Percentiles rank a stretch among this genome's conserved stretches.
Evolutionary conservation across 2,329 filamentous ascomycete species (phyloP).

Genomic region (Fusarium heterosporum): DNA sequence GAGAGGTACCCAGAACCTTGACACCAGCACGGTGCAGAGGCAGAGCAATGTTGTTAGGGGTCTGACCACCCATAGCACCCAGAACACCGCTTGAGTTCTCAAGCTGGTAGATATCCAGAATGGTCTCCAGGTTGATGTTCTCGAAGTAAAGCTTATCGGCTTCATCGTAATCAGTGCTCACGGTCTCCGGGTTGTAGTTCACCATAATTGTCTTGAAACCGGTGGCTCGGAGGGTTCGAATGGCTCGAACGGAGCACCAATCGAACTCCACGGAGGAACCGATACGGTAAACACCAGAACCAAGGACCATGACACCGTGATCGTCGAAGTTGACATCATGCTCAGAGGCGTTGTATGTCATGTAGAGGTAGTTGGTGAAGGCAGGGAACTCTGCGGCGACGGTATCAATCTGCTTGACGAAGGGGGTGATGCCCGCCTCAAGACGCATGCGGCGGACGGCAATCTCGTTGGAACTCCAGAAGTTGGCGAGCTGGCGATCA

Average conservation of each 20-base stretch:
- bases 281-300: constrained; percentile 96
- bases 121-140: constrained; percentile 89
- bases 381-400: constrained; percentile 97
- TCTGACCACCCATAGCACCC: constrained; percentile 96
- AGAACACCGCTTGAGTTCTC: constrained; percentile 87
- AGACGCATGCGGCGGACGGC: constrained; percentile 85
- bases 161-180: constrained; percentile 92
- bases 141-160: constrained; percentile 96
- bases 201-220: constrained; percentile 97
- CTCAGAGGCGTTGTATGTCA: constrained; percentile 93
- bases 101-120: constrained; percentile 92
- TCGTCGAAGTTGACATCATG: constrained; percentile 88
- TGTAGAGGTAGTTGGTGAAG: constrained; percentile 94
- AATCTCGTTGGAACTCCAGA: constrained; percentile 94
- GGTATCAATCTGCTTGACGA: constrained; percentile 98
- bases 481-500: constrained; percentile 92
- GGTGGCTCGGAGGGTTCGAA: constrained; percentile 85
- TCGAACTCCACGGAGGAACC: constrained; percentile 99
- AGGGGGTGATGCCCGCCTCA: constrained; percentile 87
- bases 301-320: constrained; percentile 94
- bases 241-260: constrained; percentile 96
- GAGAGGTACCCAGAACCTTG: constrained; percentile 93
- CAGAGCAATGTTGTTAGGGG: constrained; percentile 96
- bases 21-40: constrained; percentile 89
- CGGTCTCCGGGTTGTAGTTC: constrained; percentile 92